Conservation (phyloP, 2,329 filamentous ascomycete species). For the Chaetothyriales sp. region DNA sequence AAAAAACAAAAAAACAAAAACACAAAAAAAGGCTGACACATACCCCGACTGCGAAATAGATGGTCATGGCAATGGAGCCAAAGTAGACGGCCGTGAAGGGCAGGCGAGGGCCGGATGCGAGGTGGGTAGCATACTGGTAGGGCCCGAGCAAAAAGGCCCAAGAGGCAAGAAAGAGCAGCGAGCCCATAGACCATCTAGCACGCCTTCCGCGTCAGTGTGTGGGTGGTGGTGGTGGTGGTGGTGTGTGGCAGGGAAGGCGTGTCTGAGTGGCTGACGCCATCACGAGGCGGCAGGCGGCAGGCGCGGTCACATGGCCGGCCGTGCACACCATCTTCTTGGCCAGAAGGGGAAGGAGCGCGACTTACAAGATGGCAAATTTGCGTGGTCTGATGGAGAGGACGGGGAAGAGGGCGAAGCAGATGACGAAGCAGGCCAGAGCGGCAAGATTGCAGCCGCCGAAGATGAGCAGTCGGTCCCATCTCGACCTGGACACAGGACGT, state of each 20-base stretch:
- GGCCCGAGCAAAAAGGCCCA: constrained; percentile 94
- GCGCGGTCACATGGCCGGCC: constrained; percentile 16
- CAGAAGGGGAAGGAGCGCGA: constrained; percentile 26
- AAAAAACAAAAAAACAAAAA: too few relatives aligned
- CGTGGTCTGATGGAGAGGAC: constrained; percentile 65
- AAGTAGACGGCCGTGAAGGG: constrained; percentile 94
- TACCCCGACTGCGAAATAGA: constrained; percentile 86
- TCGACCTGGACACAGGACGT: not conserved
- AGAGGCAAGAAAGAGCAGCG: constrained; percentile 74
- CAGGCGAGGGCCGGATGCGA: constrained; percentile 68
- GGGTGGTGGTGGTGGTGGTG: too few relatives aligned
- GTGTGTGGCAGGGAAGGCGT: not conserved
- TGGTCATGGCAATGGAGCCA: constrained; percentile 74
- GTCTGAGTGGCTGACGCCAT: constrained; percentile 16
- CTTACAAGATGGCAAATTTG: constrained; percentile 97
- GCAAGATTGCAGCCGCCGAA: constrained; percentile 85
- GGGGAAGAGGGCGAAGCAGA: constrained; percentile 83
- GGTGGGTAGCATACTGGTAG: constrained; percentile 65
- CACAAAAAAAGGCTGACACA: constrained; percentile 51
- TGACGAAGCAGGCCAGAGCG: constrained; percentile 79
- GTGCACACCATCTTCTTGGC: not conserved
- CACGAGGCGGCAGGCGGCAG: constrained; percentile 12
- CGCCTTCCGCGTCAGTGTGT: constrained; percentile 13
- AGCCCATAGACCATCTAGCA: constrained; percentile 85
- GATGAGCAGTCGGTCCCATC: constrained; percentile 89